phyloP scores from a whole-genome alignment of 257 asterid species.

The Ligustrum vulgare region DNA sequence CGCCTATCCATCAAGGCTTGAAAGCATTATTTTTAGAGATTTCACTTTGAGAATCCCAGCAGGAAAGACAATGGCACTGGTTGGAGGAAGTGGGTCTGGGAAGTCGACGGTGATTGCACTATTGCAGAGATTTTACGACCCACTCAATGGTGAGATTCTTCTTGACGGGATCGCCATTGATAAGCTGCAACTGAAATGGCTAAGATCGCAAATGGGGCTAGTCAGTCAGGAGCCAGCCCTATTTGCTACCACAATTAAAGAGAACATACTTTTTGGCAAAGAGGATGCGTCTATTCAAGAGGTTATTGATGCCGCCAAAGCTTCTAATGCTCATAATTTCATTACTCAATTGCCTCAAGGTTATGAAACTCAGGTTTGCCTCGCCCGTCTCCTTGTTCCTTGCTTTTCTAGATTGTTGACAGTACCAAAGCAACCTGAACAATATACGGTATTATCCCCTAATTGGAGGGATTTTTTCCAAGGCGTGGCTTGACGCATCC shows the following conservation, averaged over 20 bases:
- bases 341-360: constrained; percentile 79
- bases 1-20: constrained; percentile 79
- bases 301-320: constrained; percentile 80
- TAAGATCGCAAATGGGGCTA: constrained; percentile 93
- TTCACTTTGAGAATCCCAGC: constrained; percentile 67
- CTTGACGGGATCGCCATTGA: constrained; percentile 73
- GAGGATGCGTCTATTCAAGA: constrained; percentile 79
- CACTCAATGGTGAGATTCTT: constrained; percentile 65
- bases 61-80: constrained; percentile 77
- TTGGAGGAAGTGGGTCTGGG: constrained; percentile 94
- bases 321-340: constrained; percentile 93
- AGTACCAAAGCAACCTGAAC: no score
- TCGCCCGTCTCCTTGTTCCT: not conserved
- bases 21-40: constrained; percentile 59
- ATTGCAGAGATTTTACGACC: constrained; percentile 86
- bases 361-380: constrained; percentile 79
- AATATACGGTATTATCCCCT: no score
- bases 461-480: no score
- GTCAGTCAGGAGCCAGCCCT: constrained; percentile 97
- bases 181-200: constrained; percentile 82
- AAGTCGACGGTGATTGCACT: constrained; percentile 83
- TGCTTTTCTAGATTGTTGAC: not conserved
- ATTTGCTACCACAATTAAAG: constrained; percentile 83
- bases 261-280: constrained; percentile 84
- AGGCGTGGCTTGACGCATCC: no score